Conservation (phyloP, 2,329 filamentous ascomycete species). For the Microcyclospora pomicola region DNA sequence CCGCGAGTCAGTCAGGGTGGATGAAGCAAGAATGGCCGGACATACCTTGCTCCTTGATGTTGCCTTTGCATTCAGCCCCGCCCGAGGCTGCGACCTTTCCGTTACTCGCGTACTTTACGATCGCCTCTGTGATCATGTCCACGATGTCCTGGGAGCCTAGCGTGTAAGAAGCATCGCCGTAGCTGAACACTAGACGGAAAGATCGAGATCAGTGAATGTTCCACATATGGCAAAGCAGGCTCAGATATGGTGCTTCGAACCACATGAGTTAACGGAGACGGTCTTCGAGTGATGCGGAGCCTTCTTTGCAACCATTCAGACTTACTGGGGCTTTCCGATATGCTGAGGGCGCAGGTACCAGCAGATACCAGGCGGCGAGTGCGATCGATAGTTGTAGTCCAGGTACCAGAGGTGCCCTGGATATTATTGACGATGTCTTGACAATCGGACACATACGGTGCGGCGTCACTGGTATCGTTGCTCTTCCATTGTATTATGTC, state of each 20-base stretch:
- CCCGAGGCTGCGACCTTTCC: neutral
- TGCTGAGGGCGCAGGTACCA: too few species aligned
- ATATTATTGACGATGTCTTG: neutral
- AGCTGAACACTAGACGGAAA: neutral
- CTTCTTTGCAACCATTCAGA: too few species aligned
- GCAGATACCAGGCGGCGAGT: neutral
- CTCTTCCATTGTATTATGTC: too few species aligned
- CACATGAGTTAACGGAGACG: too few species aligned
- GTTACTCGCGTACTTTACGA: neutral
- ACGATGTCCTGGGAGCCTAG: neutral
- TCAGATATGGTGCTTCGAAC: too few species aligned
- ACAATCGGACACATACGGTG: neutral
- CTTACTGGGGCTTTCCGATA: too few species aligned
- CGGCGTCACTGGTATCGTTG: neutral
- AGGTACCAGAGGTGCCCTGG: neutral
- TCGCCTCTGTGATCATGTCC: neutral
- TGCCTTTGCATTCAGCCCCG: too few species aligned
- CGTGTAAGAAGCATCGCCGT: neutral
- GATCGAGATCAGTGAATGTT: neutral
- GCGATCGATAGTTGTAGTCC: neutral
- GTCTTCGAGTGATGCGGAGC: too few species aligned
- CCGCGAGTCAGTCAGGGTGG: too few species aligned
- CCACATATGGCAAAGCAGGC: too few species aligned
- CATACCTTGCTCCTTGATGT: too few species aligned
- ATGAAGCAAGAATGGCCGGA: too few species aligned